Conservation (phyloP, 352 stramenopile genomes). For the Phytophthora cryptogea region DNA sequence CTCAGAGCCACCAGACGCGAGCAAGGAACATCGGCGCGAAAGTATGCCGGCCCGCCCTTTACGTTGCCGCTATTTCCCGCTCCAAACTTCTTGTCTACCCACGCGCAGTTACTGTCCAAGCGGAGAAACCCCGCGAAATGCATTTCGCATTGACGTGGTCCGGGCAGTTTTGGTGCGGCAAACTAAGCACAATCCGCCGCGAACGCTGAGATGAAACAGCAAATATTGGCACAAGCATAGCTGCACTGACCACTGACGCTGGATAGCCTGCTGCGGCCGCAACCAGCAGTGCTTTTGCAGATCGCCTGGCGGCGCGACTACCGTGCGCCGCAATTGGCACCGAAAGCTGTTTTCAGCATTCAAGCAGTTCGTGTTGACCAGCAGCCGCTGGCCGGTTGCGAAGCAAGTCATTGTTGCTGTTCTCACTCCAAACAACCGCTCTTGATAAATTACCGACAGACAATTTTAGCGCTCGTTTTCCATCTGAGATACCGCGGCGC, state of each 20-base stretch:
- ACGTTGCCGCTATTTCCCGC: slow-evolving; percentile 1
- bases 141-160: slow-evolving; percentile 11
- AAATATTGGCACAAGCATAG: slow-evolving; percentile 8
- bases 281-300: slow-evolving; percentile 18
- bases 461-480: slow-evolving; percentile 32
- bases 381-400: slow-evolving; percentile 3
- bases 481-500: slow-evolving; percentile 29
- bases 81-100: slow-evolving; percentile 14
- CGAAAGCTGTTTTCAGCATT: slow-evolving; percentile 29
- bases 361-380: slow-evolving; percentile 13
- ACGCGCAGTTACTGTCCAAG: slow-evolving; percentile 5
- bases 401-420: too few species aligned
- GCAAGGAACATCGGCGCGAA: slow-evolving; percentile 19
- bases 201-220: slow-evolving; percentile 16
- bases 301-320: slow-evolving; percentile 21
- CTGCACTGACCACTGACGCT: slow-evolving; percentile 15
- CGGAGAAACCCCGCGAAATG: slow-evolving; percentile 21
- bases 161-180: slow-evolving; percentile 13
- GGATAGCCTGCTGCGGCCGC: slow-evolving; percentile 23
- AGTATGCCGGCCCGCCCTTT: slow-evolving; percentile 15
- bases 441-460: slow-evolving; percentile 36
- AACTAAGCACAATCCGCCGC: slow-evolving; percentile 10
- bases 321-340: slow-evolving; percentile 13
- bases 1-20: slow-evolving; percentile 22
- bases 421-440: neutral